Evolutionary conservation across 495 filamentous ascomycete genomes (phyloP).

Genomic region (Annulohypoxylon maeteangense): DNA sequence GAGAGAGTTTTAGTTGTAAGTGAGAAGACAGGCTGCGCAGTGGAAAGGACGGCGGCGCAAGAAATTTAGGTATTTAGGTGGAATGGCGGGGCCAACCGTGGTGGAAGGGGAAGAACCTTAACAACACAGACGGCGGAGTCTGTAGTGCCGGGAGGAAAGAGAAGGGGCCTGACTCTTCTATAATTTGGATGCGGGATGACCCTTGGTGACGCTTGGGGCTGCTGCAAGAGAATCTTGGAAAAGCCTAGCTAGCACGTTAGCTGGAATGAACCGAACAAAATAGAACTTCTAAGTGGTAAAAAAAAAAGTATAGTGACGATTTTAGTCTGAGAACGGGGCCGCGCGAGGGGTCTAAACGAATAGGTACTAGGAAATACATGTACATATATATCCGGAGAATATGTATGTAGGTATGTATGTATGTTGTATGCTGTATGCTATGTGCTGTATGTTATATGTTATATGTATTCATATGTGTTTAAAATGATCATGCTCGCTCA

Average conservation of each 20-base stretch:
- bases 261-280: constrained; percentile 43
- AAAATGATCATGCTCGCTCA: constrained; percentile 23
- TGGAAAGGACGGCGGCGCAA: constrained; percentile 38
- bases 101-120: constrained; percentile 45
- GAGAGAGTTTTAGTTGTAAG: not conserved
- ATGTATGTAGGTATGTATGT: not conserved
- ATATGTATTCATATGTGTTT: not conserved
- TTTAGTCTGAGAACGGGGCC: constrained; percentile 27
- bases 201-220: constrained; percentile 47
- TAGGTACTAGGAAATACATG: constrained; percentile 29
- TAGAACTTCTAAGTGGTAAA: constrained; percentile 29
- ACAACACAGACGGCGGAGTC: constrained; percentile 45
- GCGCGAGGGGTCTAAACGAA: constrained; percentile 26
- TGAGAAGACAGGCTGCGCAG: constrained; percentile 16
- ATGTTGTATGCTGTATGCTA: not conserved
- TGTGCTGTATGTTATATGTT: not conserved
- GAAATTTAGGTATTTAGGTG: constrained; percentile 46
- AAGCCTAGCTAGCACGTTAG: constrained; percentile 45
- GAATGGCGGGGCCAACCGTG: constrained; percentile 46
- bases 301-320: constrained; percentile 28
- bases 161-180: constrained; percentile 43
- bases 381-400: not conserved
- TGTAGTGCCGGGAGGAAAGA: constrained; percentile 44
- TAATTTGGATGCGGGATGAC: constrained; percentile 47
- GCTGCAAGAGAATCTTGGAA: constrained; percentile 47